Evolutionary conservation across 169 alveolate species (phyloP).

Genomic region (Eimeria falciformis): DNA sequence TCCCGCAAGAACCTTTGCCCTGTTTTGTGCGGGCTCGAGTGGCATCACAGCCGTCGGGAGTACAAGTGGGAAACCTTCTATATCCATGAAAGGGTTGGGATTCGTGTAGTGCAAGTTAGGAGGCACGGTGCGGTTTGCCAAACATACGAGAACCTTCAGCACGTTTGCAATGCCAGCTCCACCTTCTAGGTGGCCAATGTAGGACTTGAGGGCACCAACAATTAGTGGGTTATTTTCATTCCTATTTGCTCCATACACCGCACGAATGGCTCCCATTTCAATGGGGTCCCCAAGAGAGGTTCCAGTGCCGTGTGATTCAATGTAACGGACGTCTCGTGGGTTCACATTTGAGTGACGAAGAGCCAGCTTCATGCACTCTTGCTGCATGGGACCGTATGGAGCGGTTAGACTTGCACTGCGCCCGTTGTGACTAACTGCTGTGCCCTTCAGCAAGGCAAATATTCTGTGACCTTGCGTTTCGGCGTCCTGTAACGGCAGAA

Average conservation of each 20-base stretch:
- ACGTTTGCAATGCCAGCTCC: slow-evolving; percentile 85
- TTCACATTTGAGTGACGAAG: slow-evolving; percentile 72
- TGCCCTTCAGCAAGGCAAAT: slow-evolving; percentile 77
- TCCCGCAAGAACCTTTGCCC: slow-evolving; percentile 74
- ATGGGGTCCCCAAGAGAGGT: slow-evolving; percentile 88
- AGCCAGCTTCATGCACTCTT: slow-evolving; percentile 80
- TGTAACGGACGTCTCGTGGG: slow-evolving; percentile 74
- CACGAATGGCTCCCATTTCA: slow-evolving; percentile 85
- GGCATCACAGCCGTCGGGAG: background rate
- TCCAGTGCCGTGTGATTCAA: slow-evolving; percentile 85
- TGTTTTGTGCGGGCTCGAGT: slow-evolving; percentile 18
- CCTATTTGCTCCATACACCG: slow-evolving; percentile 75
- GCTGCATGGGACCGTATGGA: slow-evolving; percentile 85
- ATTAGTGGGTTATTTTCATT: slow-evolving; percentile 69
- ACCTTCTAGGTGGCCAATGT: slow-evolving; percentile 85
- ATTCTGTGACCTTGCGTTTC: slow-evolving; percentile 66
- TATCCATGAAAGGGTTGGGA: slow-evolving; percentile 80
- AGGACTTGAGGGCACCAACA: slow-evolving; percentile 83
- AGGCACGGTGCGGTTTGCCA: slow-evolving; percentile 79
- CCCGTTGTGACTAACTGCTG: slow-evolving; percentile 84
- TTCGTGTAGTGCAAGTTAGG: slow-evolving; percentile 81
- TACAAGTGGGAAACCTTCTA: slow-evolving; percentile 53
- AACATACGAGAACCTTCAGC: slow-evolving; percentile 79
- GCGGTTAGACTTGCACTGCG: slow-evolving; percentile 84
- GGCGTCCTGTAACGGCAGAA: slow-evolving; percentile 70